Conservation (phyloP, 2,329 filamentous ascomycete genomes). For the Exutisphaerella laricina region DNA sequence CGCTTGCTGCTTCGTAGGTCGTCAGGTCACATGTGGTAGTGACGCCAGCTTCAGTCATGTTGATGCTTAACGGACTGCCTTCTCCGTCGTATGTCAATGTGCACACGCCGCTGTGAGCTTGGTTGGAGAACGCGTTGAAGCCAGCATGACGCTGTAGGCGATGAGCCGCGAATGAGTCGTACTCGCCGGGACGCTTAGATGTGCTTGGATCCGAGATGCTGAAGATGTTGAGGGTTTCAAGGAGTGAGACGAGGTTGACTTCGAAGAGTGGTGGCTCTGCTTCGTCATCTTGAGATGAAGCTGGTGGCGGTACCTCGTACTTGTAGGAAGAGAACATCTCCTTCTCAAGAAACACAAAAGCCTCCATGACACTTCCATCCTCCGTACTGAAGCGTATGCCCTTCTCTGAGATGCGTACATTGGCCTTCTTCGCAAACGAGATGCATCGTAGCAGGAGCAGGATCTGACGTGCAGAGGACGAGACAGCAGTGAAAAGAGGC, state of each 20-base stretch:
- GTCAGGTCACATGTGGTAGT: constrained; percentile 85
- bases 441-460: constrained; percentile 61
- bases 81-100: constrained; percentile 69
- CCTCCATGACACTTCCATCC: constrained; percentile 85
- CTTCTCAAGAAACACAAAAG: constrained; percentile 79
- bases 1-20: constrained; percentile 57
- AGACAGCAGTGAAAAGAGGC: constrained; percentile 67
- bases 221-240: constrained; percentile 95
- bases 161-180: constrained; percentile 36
- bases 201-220: constrained; percentile 53
- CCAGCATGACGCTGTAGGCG: constrained; percentile 34
- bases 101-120: constrained; percentile 78
- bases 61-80: constrained; percentile 75
- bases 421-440: constrained; percentile 54
- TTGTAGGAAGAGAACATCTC: constrained; percentile 81
- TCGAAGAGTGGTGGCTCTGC: constrained; percentile 65
- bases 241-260: constrained; percentile 76
- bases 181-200: constrained; percentile 31
- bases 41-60: constrained; percentile 78
- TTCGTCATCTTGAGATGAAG: constrained; percentile 34
- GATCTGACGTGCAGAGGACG: constrained; percentile 70
- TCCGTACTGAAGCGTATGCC: constrained; percentile 85
- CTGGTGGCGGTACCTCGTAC: constrained; percentile 52
- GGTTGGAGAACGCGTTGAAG: constrained; percentile 72
- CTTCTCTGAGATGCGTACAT: constrained; percentile 74